Evolutionary conservation across 345 rosid species (phyloP).

Genomic region (Eucalyptus erythrocorys): DNA sequence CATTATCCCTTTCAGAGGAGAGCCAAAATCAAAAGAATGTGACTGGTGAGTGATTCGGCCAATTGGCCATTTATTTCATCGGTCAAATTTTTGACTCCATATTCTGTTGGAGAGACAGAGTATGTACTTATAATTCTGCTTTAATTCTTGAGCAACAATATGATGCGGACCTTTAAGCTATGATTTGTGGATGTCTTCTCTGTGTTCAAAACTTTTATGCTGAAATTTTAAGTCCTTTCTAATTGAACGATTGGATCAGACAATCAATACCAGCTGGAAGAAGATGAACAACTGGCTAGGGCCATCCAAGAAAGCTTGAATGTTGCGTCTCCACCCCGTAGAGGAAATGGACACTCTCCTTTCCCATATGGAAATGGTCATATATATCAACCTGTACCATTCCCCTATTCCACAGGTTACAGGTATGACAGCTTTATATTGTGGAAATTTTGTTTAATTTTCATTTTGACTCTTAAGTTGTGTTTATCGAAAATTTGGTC

Average conservation of each 20-base stretch:
- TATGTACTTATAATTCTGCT: neutral
- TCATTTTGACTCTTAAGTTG: neutral
- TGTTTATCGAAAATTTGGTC: neutral
- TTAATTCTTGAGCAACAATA: neutral
- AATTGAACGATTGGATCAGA: slow-evolving; percentile 23
- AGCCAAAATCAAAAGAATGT: slow-evolving; percentile 23
- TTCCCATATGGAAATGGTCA: slow-evolving; percentile 16
- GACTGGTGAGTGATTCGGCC: slow-evolving; percentile 32
- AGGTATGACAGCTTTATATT: slow-evolving; percentile 32
- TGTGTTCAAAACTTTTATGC: neutral
- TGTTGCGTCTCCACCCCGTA: slow-evolving; percentile 41
- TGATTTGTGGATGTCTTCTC: neutral
- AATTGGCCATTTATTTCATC: neutral
- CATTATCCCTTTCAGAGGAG: slow-evolving; percentile 69
- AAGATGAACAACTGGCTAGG: slow-evolving; percentile 91
- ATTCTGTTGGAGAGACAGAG: neutral
- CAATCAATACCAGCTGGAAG: slow-evolving; percentile 43
- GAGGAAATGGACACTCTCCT: slow-evolving; percentile 15
- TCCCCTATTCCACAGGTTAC: slow-evolving; percentile 50
- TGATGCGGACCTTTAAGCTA: neutral
- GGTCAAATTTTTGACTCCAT: neutral
- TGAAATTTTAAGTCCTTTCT: slow-evolving; percentile 1
- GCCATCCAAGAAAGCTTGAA: slow-evolving; percentile 83
- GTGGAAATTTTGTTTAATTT: neutral
- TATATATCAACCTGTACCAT: slow-evolving; percentile 35